Conservation (phyloP, 1,284 basidiomycete genomes). For the Veloboletus limbatus region DNA sequence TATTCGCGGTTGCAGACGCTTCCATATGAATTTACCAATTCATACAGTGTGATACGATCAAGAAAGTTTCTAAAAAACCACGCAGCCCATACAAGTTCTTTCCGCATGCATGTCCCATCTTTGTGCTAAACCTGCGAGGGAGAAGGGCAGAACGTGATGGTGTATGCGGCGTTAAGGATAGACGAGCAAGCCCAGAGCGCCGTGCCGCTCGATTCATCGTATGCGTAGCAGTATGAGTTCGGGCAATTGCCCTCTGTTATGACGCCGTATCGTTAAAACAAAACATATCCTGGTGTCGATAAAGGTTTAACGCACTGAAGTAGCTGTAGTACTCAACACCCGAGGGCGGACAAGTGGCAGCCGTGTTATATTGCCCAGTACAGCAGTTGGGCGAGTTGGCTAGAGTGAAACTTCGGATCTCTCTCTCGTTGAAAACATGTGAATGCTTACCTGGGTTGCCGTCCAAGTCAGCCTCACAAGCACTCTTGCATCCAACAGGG, state of each 20-base stretch:
- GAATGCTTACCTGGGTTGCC: slow-evolving; percentile 35
- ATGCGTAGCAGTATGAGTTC: slow-evolving; percentile 46
- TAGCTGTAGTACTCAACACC: slow-evolving; percentile 45
- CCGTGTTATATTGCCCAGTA: slow-evolving; percentile 38
- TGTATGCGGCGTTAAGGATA: slow-evolving; percentile 32
- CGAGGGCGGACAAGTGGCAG: slow-evolving; percentile 42
- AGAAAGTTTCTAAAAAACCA: background rate
- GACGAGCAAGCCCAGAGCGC: slow-evolving; percentile 40
- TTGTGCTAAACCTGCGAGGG: slow-evolving; percentile 17
- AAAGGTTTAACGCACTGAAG: slow-evolving; percentile 39
- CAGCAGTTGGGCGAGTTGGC: slow-evolving; percentile 37
- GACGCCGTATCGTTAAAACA: slow-evolving; percentile 1
- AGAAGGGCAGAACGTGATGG: slow-evolving; percentile 43
- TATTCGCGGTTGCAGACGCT: no score
- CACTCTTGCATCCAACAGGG: slow-evolving; percentile 49
- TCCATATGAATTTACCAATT: background rate
- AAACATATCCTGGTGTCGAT: background rate
- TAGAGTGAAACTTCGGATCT: slow-evolving; percentile 11
- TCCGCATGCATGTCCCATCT: background rate
- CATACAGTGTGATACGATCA: background rate
- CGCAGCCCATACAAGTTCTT: no score
- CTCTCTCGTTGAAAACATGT: background rate
- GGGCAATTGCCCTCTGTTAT: slow-evolving; percentile 38
- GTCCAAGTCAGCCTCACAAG: slow-evolving; percentile 45
- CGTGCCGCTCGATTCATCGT: slow-evolving; percentile 41